A percentile compares a stretch with the other conserved stretches of the same genome.
These are phyloP conservation scores for Fusarium sp. DNA, from an alignment of 2,329 filamentous ascomycete species.

Conservation along the genomic window DNA sequence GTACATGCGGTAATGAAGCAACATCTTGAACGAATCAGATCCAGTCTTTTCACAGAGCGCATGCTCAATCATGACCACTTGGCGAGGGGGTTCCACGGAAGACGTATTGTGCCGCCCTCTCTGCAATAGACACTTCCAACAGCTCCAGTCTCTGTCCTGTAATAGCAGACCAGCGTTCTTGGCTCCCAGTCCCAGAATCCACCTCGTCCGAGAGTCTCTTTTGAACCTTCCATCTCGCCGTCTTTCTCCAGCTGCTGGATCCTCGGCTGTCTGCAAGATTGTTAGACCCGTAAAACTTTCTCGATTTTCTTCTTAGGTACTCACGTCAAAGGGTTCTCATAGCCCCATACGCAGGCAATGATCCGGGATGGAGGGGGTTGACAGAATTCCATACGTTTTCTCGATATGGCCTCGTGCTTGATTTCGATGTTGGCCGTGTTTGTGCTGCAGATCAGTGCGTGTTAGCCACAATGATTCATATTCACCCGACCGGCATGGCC, in stretches of 20 bases:
- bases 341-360: conserved; percentile 21
- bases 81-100: conserved; percentile 22
- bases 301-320: not conserved
- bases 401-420: conserved; percentile 25
- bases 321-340: conserved; percentile 13
- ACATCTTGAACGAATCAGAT: not conserved
- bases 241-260: conserved; percentile 17
- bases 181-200: conserved; percentile 21
- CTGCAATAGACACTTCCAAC: conserved; percentile 11
- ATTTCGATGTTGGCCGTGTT: conserved; percentile 14
- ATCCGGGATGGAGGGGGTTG: conserved; percentile 14
- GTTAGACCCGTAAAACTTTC: not conserved
- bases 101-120: conserved; percentile 21
- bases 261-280: not conserved
- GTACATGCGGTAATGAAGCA: not conserved
- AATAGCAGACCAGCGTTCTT: conserved; percentile 17
- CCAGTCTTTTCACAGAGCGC: not conserved
- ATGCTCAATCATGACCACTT: conserved; percentile 19
- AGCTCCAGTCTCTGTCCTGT: conserved; percentile 13
- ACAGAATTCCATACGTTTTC: conserved; percentile 22
- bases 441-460: not conserved
- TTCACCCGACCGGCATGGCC: not conserved
- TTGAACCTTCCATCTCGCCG: conserved; percentile 17
- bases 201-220: not conserved
- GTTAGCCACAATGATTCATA: not conserved